phyloP scores from a whole-genome alignment of 106 monocot species.

The Amphibolis antarctica region DNA sequence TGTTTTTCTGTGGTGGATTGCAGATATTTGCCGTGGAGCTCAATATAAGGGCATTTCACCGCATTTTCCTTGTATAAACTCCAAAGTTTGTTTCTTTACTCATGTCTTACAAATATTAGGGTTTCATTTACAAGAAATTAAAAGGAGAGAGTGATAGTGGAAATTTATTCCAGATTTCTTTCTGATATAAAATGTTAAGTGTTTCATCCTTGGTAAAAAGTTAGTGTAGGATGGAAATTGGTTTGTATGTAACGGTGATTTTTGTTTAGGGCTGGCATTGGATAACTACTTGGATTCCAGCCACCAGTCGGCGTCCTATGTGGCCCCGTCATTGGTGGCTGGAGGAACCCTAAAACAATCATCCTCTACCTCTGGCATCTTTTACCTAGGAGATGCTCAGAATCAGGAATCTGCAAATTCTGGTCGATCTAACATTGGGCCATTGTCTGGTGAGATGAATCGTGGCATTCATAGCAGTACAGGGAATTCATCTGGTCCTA shows the following conservation, averaged over 20 bases:
- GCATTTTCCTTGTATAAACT: no score
- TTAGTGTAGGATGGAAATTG: neutral
- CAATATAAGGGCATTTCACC: no score
- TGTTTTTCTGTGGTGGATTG: no score
- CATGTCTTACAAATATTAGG: no score
- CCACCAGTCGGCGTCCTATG: conserved; percentile 19
- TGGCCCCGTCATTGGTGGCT: conserved; percentile 5
- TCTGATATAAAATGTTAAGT: no score
- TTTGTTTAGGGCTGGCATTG: conserved; percentile 17
- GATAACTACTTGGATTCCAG: conserved; percentile 31
- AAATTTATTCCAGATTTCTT: no score
- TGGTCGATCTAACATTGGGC: conserved; percentile 14
- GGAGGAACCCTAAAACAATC: conserved; percentile 1
- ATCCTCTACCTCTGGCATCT: conserved; percentile 18
- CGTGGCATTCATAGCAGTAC: conserved; percentile 36
- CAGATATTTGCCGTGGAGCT: no score
- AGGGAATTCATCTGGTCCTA: conserved; percentile 69
- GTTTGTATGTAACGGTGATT: neutral
- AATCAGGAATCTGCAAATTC: conserved; percentile 16
- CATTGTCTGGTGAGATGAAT: conserved; percentile 34
- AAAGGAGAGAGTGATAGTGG: no score
- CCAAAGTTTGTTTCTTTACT: no score
- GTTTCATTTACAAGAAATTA: no score
- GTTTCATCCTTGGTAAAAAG: neutral
- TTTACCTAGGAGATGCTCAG: conserved; percentile 36